A percentile compares a stretch with the other conserved stretches of the same genome.
Evolutionary conservation across 2,329 filamentous ascomycete species (phyloP).

Genomic region (Colletotrichum cordylinicola): DNA sequence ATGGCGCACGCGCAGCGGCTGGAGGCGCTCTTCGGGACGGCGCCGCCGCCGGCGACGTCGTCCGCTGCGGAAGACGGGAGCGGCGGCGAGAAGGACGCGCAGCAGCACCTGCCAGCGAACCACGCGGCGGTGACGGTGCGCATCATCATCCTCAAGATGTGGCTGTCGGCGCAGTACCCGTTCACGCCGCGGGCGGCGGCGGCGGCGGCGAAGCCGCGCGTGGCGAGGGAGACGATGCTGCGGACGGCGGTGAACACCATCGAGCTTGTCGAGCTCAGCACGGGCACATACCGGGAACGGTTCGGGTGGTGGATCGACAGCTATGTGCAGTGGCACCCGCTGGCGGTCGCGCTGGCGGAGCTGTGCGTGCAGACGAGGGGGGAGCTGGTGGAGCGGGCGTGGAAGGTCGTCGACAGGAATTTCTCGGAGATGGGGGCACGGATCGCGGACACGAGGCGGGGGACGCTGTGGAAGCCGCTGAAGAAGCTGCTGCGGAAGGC

Average conservation of each 20-base stretch:
- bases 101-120: slow-evolving; percentile 34
- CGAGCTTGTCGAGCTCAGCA: slow-evolving; percentile 41
- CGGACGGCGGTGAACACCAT: slow-evolving; percentile 54
- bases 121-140: slow-evolving; percentile 45
- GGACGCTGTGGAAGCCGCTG: slow-evolving; percentile 59
- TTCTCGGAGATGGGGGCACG: slow-evolving; percentile 47
- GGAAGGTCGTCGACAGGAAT: slow-evolving; percentile 51
- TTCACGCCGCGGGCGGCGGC: slow-evolving; percentile 35
- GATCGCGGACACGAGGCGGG: slow-evolving; percentile 55
- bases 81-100: neutral
- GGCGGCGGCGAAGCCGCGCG: slow-evolving; percentile 31
- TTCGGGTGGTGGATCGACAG: slow-evolving; percentile 55
- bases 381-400: slow-evolving; percentile 52
- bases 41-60: slow-evolving; percentile 32
- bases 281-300: slow-evolving; percentile 36
- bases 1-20: slow-evolving; percentile 42
- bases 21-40: slow-evolving; percentile 44
- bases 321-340: slow-evolving; percentile 61
- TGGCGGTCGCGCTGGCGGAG: slow-evolving; percentile 58
- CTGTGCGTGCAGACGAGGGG: slow-evolving; percentile 54
- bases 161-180: slow-evolving; percentile 52
- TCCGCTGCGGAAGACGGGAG: neutral
- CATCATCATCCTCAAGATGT: slow-evolving; percentile 50
- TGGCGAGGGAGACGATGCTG: slow-evolving; percentile 47
- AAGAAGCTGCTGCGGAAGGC: slow-evolving; percentile 59